Evolutionary conservation across 768 basidiomycete genomes (phyloP).

Genomic region (Amanita fuliginea): DNA sequence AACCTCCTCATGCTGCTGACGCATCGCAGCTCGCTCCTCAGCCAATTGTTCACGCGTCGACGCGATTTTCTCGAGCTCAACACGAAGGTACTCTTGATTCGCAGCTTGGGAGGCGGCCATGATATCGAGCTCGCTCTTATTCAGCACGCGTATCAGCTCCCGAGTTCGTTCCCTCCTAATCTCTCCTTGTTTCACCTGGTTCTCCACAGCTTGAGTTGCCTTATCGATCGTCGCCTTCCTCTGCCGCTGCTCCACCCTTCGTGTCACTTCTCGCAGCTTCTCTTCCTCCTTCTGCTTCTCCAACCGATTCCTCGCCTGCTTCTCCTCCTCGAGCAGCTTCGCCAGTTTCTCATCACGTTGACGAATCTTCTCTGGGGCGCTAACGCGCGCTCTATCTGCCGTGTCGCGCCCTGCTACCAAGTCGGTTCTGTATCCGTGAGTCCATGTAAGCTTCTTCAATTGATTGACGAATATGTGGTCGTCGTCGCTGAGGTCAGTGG

Average conservation of each 20-base stretch:
- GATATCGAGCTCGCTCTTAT: constrained; percentile 6
- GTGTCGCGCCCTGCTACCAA: constrained; percentile 2
- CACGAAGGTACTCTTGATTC: not conserved
- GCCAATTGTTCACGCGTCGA: not conserved
- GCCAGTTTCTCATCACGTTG: constrained; percentile 2
- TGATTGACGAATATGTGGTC: constrained; percentile 3
- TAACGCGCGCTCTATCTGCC: not conserved
- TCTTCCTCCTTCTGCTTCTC: not conserved
- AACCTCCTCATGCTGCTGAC: constrained; percentile 1
- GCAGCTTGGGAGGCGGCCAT: not conserved
- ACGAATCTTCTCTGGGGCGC: not conserved
- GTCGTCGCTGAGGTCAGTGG: not conserved
- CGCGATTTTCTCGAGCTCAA: constrained; percentile 3
- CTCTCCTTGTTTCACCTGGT: constrained; percentile 2
- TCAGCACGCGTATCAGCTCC: constrained; percentile 1
- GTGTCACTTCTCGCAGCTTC: not conserved
- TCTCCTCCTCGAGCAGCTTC: not conserved
- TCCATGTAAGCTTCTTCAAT: not conserved
- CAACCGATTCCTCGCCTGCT: not conserved
- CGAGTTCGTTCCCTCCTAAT: constrained; percentile 3
- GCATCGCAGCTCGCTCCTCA: not conserved
- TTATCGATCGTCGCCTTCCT: not conserved
- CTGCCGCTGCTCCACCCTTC: not conserved
- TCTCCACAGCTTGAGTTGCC: not conserved
- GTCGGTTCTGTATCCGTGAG: not conserved